Percentiles rank a stretch among this genome's conserved stretches.
These are phyloP conservation scores for Tranzscheliella williamsii DNA, from an alignment of 1,284 basidiomycete species.

Conservation along the genomic window DNA sequence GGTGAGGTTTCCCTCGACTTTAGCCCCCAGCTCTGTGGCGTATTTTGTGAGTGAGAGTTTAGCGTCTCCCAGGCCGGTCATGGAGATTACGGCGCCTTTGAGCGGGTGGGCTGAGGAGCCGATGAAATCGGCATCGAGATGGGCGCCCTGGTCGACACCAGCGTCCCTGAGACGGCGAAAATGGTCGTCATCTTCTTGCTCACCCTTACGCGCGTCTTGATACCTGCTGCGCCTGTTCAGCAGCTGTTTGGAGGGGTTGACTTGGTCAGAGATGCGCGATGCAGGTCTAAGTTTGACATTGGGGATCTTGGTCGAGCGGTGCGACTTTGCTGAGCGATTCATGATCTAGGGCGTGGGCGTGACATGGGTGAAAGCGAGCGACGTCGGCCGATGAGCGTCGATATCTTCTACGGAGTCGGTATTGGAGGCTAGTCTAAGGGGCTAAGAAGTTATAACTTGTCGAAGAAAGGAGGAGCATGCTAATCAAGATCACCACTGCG, in stretches of 20 bases:
- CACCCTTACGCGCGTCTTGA: constrained; percentile 19
- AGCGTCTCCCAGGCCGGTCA: constrained; percentile 71
- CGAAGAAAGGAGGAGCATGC: too few species aligned
- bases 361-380: too few species aligned
- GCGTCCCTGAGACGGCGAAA: constrained; percentile 44
- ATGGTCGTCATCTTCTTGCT: constrained; percentile 50
- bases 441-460: too few species aligned
- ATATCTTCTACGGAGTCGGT: neutral
- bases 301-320: constrained; percentile 58
- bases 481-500: too few species aligned
- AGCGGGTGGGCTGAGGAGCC: constrained; percentile 67
- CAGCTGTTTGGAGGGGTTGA: constrained; percentile 7
- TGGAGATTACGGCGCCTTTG: constrained; percentile 69
- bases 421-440: too few species aligned
- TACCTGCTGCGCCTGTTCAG: constrained; percentile 5
- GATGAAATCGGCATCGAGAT: constrained; percentile 50
- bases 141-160: constrained; percentile 52
- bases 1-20: constrained; percentile 70
- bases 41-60: constrained; percentile 73
- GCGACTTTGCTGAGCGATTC: constrained; percentile 43
- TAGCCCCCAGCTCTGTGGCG: constrained; percentile 75
- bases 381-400: too few species aligned
- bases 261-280: constrained; percentile 1
- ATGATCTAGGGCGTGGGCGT: too few species aligned
- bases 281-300: constrained; percentile 56